Percentiles rank a stretch among this genome's conserved stretches.
Evolutionary conservation across 2,329 filamentous ascomycete genomes (phyloP).

Genomic region (Knoxdaviesia capensis): DNA sequence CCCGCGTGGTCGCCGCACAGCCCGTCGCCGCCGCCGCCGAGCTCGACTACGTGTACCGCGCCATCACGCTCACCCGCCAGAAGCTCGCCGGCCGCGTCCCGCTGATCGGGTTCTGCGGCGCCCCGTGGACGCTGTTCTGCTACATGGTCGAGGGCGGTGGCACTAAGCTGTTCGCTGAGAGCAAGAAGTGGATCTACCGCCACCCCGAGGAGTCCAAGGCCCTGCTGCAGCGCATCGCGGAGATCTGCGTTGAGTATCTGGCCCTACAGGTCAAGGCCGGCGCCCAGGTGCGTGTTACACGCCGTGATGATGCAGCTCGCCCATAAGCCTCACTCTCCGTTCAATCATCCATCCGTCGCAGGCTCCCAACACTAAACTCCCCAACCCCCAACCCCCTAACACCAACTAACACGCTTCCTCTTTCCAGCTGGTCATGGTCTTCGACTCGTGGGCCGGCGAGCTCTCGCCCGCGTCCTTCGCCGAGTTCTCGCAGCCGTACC

Average conservation of each 20-base stretch:
- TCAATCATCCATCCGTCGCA: too few relatives aligned
- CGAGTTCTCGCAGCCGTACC: slow-evolving; percentile 68
- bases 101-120: slow-evolving; percentile 88
- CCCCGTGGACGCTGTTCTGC: slow-evolving; percentile 90
- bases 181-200: slow-evolving; percentile 92
- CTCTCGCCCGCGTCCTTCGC: slow-evolving; percentile 69
- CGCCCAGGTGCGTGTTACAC: slow-evolving; percentile 43
- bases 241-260: slow-evolving; percentile 86
- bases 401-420: background rate
- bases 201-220: slow-evolving; percentile 63
- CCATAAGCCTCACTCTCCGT: too few relatives aligned
- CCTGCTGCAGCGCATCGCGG: slow-evolving; percentile 75
- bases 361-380: too few relatives aligned
- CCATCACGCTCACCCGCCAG: slow-evolving; percentile 74
- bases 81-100: slow-evolving; percentile 81
- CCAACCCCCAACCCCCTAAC: background rate
- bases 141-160: slow-evolving; percentile 99
- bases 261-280: slow-evolving; percentile 83
- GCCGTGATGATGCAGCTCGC: too few relatives aligned
- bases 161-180: slow-evolving; percentile 82
- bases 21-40: slow-evolving; percentile 64
- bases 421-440: slow-evolving; percentile 67
- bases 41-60: slow-evolving; percentile 87
- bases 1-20: slow-evolving; percentile 49
- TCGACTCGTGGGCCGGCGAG: slow-evolving; percentile 96